phyloP scores from a whole-genome alignment of 768 basidiomycete species.

The Tylopilus plumbeoviolaceoides region DNA sequence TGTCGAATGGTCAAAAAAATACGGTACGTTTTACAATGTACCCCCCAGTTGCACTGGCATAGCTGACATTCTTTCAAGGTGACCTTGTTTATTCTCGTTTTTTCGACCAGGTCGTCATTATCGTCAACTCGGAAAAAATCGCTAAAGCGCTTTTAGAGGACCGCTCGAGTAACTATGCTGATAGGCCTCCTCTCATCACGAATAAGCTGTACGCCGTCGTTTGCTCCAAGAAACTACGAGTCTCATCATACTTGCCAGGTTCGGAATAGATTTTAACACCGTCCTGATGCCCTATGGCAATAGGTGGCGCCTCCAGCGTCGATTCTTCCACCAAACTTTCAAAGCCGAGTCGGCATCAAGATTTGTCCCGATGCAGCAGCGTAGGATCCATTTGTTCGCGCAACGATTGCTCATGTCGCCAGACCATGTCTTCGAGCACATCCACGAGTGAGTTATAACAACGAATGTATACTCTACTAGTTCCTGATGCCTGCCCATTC shows the following conservation, averaged over 20 bases:
- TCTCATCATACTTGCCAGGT: neutral
- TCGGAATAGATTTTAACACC: constrained; percentile 16
- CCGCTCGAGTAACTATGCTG: constrained; percentile 19
- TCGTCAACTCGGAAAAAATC: constrained; percentile 13
- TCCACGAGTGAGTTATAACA: constrained; percentile 10
- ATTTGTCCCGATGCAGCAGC: constrained; percentile 16
- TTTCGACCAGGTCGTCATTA: constrained; percentile 10
- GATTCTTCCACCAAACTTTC: constrained; percentile 20
- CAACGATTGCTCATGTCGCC: constrained; percentile 10
- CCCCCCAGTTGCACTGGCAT: no score
- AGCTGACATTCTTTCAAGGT: neutral
- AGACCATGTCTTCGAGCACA: constrained; percentile 1
- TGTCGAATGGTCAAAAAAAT: constrained; percentile 9
- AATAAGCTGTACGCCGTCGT: constrained; percentile 7
- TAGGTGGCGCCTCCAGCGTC: constrained; percentile 17
- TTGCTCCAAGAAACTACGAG: neutral
- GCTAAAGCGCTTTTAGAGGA: constrained; percentile 14
- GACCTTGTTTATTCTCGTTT: constrained; percentile 12
- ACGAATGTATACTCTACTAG: constrained; percentile 5
- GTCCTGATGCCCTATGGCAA: constrained; percentile 14
- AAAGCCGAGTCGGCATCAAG: constrained; percentile 6
- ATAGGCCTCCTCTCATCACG: constrained; percentile 14
- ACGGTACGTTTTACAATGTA: neutral
- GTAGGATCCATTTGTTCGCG: constrained; percentile 6
- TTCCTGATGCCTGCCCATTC: neutral